These are phyloP conservation scores for Eucalyptus microcorys DNA, from an alignment of 345 rosid species.

Conservation along the genomic window DNA sequence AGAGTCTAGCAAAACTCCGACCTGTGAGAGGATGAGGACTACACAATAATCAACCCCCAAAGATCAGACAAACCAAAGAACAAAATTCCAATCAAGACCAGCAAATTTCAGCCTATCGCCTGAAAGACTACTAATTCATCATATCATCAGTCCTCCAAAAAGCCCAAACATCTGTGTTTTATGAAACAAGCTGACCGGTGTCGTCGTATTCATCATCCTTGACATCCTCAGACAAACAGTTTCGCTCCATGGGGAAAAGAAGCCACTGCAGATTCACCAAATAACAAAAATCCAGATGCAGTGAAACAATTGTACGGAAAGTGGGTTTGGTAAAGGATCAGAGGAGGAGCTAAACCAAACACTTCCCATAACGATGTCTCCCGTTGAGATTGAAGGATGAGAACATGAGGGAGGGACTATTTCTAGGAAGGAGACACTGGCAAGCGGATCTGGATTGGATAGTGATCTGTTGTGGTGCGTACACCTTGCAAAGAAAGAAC, in stretches of 20 bases:
- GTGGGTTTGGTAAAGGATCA: too few species aligned
- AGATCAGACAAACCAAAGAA: neutral
- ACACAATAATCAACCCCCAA: neutral
- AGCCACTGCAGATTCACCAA: neutral
- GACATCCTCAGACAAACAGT: neutral
- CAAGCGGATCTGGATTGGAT: neutral
- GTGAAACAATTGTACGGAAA: too few species aligned
- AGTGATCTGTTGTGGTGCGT: neutral
- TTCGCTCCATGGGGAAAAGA: neutral
- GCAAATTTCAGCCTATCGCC: neutral
- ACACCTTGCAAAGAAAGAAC: neutral
- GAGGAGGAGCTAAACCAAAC: too few species aligned
- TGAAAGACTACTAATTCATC: neutral
- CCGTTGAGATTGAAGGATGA: neutral
- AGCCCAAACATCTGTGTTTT: neutral
- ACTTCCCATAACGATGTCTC: fast-evolving
- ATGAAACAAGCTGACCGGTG: too few species aligned
- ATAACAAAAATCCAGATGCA: neutral
- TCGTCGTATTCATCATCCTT: neutral
- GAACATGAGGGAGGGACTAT: neutral
- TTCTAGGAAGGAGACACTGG: neutral
- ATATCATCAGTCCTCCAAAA: neutral
- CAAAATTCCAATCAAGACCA: neutral
- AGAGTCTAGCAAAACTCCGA: neutral
- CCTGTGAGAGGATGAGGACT: neutral